Evolutionary conservation across 2,329 filamentous ascomycete genomes (phyloP), one percentile per base, ranked within the genome.

Genomic region (Pleurostoma richardsiae): DNA sequence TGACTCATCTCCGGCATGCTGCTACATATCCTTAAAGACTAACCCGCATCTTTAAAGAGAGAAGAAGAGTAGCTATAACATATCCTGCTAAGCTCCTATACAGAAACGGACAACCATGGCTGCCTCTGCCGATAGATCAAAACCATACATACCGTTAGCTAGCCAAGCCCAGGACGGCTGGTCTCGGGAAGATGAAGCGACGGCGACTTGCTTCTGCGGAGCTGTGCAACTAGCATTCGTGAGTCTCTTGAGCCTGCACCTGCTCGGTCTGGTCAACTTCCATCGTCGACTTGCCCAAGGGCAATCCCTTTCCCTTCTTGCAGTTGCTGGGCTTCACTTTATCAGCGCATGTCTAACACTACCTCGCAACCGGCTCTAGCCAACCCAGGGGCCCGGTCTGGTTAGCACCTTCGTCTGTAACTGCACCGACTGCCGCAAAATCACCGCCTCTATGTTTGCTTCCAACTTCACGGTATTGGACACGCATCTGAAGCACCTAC

Each of bases 391-490:
- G 1, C 67, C 68, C 1, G 73, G 68, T 7, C 58, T 82, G 0
- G 50, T 76, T 19, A 61, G 64, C 49, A 72, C 67, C 4, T 82
- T 83, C 55, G 54, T 83, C 53, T 85, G 80, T 63, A 69, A 84
- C 65, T 85, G 80, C 59, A 59, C 64, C 31, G 80, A 85, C 62
- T 84, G 79, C 61, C 78, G 68, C 55, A 85, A 85, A 54, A 68
- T 85, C 49, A 83, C 78, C 0, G 77, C 79, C 0, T 80, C 79
- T 1, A 80, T 82, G 74, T 82, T 80, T 61, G 74, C 78, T 3
- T 74, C 77, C 45, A 82, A 80, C 62, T 80, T 84, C 56, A 68
- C 69, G 48, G 60, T 82, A 39, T 51, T 56, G 8, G 68, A 79
- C 56, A 55, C 58, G 1, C 48, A 72, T 47, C 53, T 82, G 0